Evolutionary conservation across 306 rosid genomes (phyloP), one percentile per base, ranked within the genome.

Genomic region (Trifolium fragiferum): DNA sequence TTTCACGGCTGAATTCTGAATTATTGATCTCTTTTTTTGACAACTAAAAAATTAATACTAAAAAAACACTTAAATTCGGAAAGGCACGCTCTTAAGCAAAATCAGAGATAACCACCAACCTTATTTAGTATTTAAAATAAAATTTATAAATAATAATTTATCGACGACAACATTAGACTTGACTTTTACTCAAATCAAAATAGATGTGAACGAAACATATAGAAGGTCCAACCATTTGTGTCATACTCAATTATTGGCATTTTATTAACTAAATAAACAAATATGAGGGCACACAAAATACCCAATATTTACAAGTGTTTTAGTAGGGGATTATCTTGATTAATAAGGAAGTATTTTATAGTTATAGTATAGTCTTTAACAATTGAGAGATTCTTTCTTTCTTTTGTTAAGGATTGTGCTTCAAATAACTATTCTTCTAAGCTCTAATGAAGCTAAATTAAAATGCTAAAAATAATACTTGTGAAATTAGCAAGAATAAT

Each of bases 401-500:
- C 4, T 4, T 54, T 54, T 3, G 20, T 49, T 7, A 15, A 66
- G 70, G 37, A 38, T 19, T 51, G 35, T 38, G 85, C 73, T 54
- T 81, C 61, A 40, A 51, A 14, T 37, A 37, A 37, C 8, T 37
- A 37, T n/a, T 61, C 11, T 63, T 32, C 13, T n/a, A n/a, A n/a
- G n/a, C n/a, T n/a, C n/a, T 18, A 25, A 7, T 25, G 47, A 66
- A 66, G 14, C 64, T 63, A 65, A 66, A 47, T 25, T 63, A 75
- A 76, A 70, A 70, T 70, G 62, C 73, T 53, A 27, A 54, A 6
- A 18, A 32, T 18, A 21, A 27, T 27, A 71, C 59, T 46, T 23
- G 23, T 76, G 66, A 81, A 71, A 74, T 66, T 44, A 57, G 59
- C 63, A 81, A 14, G 73, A 80, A 68, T 1, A 60, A 50, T 59